phyloP scores from a whole-genome alignment of 2,329 filamentous ascomycete species.

The Rutstroemia sydowiana region DNA sequence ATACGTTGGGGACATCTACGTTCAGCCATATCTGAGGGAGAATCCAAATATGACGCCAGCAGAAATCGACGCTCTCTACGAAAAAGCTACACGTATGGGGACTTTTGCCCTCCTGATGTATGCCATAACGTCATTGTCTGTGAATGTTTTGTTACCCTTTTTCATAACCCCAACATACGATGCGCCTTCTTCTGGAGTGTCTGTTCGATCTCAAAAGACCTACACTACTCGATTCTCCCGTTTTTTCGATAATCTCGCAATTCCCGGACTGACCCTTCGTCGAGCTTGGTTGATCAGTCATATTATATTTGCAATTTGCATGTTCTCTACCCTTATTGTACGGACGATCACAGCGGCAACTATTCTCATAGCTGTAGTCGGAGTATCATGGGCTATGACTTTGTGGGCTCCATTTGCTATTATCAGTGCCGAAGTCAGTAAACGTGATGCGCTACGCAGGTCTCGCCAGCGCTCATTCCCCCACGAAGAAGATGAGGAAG shows the following conservation, averaged over 20 bases:
- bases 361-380: constrained; percentile 70
- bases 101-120: constrained; percentile 87
- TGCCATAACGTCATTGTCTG: constrained; percentile 72
- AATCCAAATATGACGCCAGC: constrained; percentile 71
- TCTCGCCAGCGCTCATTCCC: constrained; percentile 26
- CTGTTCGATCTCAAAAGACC: constrained; percentile 17
- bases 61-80: constrained; percentile 74
- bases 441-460: constrained; percentile 62
- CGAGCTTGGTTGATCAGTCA: constrained; percentile 82
- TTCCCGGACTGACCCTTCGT: constrained; percentile 79
- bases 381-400: constrained; percentile 86
- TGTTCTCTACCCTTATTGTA: constrained; percentile 78
- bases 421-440: constrained; percentile 86
- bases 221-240: constrained; percentile 28
- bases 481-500: constrained; percentile 12
- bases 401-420: constrained; percentile 95
- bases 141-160: constrained; percentile 79
- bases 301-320: constrained; percentile 72
- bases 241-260: constrained; percentile 55
- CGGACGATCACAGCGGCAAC: constrained; percentile 64
- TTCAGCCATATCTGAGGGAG: constrained; percentile 68
- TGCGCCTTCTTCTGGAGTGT: constrained; percentile 28
- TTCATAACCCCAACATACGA: constrained; percentile 76
- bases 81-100: constrained; percentile 76
- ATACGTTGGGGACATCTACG: constrained; percentile 88